Conservation (phyloP, 2,329 filamentous ascomycete species). For the Xylaria sp. region DNA sequence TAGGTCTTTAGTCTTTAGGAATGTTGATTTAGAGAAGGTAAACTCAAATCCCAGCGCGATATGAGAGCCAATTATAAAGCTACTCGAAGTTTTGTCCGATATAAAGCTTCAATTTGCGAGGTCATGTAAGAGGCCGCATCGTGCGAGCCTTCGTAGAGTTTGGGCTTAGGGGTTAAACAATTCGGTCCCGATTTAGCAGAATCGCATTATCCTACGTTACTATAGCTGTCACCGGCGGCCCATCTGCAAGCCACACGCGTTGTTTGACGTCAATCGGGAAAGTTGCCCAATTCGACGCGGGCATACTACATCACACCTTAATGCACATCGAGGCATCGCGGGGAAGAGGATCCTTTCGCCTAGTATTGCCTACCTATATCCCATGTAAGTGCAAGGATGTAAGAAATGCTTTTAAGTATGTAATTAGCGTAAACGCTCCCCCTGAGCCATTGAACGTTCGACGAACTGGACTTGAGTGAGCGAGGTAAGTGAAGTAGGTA, state of each 20-base stretch:
- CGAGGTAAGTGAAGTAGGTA: not conserved
- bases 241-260: conserved; percentile 9
- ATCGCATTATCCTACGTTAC: conserved; percentile 21
- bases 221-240: conserved; percentile 14
- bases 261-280: conserved; percentile 15
- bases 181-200: not conserved
- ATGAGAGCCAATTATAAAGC: not conserved
- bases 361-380: not conserved
- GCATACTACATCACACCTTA: conserved; percentile 6
- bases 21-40: not conserved
- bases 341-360: not conserved
- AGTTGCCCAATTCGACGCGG: conserved; percentile 17
- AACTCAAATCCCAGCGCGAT: not conserved
- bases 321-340: not conserved
- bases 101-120: not conserved
- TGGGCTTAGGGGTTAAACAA: conserved; percentile 1
- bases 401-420: not conserved
- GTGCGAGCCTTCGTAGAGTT: not conserved
- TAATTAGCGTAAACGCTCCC: conserved; percentile 1
- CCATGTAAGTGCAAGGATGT: not conserved
- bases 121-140: not conserved
- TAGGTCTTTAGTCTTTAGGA: not conserved
- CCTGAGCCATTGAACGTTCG: not conserved
- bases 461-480: not conserved
- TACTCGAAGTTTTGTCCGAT: not conserved